Percentiles rank a stretch among this genome's conserved stretches.
phyloP scores from a whole-genome alignment of 768 basidiomycete species.

The Fomitopsis serialis region DNA sequence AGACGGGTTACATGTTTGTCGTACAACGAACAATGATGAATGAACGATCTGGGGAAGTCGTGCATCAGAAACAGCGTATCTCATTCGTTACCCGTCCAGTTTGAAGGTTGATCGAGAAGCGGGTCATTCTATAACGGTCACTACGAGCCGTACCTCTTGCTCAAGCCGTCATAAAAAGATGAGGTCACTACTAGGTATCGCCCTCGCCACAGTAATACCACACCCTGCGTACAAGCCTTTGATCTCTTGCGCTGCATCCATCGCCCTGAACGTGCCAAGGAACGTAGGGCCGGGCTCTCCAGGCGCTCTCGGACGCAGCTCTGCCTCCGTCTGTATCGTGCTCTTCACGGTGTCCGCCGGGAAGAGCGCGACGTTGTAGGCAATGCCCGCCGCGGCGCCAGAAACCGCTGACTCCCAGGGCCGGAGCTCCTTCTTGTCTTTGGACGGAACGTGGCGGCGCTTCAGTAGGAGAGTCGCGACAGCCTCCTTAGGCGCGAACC shows the following conservation, averaged over 20 bases:
- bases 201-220: slow-evolving; percentile 81
- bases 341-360: slow-evolving; percentile 95
- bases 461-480: slow-evolving; percentile 48
- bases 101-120: too few relatives aligned
- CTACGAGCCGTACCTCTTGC: slow-evolving; percentile 40
- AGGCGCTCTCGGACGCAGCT: slow-evolving; percentile 53
- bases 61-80: too few relatives aligned
- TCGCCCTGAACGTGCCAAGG: slow-evolving; percentile 53
- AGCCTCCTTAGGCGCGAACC: slow-evolving; percentile 87
- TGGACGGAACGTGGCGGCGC: slow-evolving; percentile 27
- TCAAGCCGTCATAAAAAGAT: slow-evolving; percentile 91
- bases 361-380: slow-evolving; percentile 87
- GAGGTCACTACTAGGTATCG: slow-evolving; percentile 85
- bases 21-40: too few relatives aligned
- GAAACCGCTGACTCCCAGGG: slow-evolving; percentile 77
- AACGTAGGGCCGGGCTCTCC: slow-evolving; percentile 38
- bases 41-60: too few relatives aligned
- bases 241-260: slow-evolving; percentile 76
- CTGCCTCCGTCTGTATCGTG: slow-evolving; percentile 90
- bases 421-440: too few relatives aligned
- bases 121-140: too few relatives aligned
- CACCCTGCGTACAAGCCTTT: slow-evolving; percentile 88
- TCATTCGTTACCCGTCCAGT: too few relatives aligned
- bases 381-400: slow-evolving; percentile 81
- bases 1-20: too few relatives aligned